These are phyloP conservation scores for Trifolium fragiferum DNA, from an alignment of 306 rosid species.

Conservation along the genomic window DNA sequence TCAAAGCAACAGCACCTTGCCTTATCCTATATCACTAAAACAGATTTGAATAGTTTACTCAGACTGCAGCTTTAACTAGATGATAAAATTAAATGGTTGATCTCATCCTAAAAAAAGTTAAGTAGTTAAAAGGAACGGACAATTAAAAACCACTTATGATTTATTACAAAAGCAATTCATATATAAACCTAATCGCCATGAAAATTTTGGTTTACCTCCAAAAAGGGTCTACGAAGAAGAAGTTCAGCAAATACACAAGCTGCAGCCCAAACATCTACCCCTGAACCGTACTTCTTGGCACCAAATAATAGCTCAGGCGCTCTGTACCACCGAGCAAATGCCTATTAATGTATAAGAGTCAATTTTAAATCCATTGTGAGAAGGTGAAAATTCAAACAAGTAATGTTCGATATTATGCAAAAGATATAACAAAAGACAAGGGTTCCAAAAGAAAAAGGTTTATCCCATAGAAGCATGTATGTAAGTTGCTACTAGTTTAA, in stretches of 20 bases:
- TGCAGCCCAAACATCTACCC: conserved; percentile 98
- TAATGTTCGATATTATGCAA: conserved; percentile 24
- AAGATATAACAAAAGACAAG: conserved; percentile 19
- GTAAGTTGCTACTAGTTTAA: conserved; percentile 11
- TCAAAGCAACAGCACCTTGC: conserved; percentile 22
- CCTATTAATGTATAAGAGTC: conserved; percentile 54
- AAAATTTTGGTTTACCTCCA: conserved; percentile 61
- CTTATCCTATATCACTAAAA: background rate
- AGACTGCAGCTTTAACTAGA: conserved; percentile 2
- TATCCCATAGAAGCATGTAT: conserved; percentile 10
- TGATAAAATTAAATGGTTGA: conserved; percentile 1
- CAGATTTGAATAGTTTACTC: background rate
- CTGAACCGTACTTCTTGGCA: conserved; percentile 87
- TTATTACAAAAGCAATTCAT: background rate
- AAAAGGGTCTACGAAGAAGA: conserved; percentile 85
- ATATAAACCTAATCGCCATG: conserved; percentile 4
- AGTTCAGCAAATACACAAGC: conserved; percentile 94
- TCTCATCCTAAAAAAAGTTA: background rate
- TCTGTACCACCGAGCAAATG: conserved; percentile 97
- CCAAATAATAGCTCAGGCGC: conserved; percentile 96
- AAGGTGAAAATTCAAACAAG: conserved; percentile 22
- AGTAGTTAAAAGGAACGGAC: background rate
- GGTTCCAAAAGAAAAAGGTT: conserved; percentile 19
- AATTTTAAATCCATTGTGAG: conserved; percentile 26
- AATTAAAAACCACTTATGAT: conserved; percentile 20